Percentiles rank a stretch among this genome's conserved stretches.
Evolutionary conservation across 768 basidiomycete species (phyloP).

Genomic region (Punctularia strigosozonata): DNA sequence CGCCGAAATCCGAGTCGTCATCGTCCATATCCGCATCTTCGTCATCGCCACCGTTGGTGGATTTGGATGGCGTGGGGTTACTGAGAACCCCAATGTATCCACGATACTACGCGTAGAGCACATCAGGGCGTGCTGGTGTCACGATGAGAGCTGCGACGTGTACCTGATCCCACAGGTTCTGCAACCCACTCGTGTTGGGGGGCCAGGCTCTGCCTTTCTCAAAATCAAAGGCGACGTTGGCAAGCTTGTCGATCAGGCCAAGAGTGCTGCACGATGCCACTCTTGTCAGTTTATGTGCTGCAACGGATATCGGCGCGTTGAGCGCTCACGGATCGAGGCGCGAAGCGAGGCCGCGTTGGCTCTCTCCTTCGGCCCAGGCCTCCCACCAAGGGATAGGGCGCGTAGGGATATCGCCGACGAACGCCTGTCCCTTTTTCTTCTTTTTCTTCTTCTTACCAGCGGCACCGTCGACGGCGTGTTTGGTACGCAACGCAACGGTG

Average conservation of each 20-base stretch:
- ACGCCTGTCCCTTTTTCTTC: slow-evolving; percentile 19
- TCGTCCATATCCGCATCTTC: too few relatives aligned
- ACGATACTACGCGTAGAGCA: too few relatives aligned
- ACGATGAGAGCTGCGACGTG: too few relatives aligned
- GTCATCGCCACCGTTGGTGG: too few relatives aligned
- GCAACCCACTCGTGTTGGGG: slow-evolving; percentile 16
- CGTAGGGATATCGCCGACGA: slow-evolving; percentile 11
- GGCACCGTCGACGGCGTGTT: slow-evolving; percentile 42
- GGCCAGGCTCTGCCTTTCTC: slow-evolving; percentile 28
- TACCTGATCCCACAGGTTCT: slow-evolving; percentile 58
- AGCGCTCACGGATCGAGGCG: slow-evolving; percentile 40
- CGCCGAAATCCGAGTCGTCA: too few relatives aligned
- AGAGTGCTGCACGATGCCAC: too few relatives aligned
- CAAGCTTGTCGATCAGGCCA: too few relatives aligned
- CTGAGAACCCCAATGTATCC: too few relatives aligned
- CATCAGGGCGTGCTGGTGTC: too few relatives aligned
- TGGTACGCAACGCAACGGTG: slow-evolving; percentile 41
- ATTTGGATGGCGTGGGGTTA: too few relatives aligned
- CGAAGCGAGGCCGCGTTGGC: slow-evolving; percentile 25
- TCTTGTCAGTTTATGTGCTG: too few relatives aligned
- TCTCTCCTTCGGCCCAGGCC: slow-evolving; percentile 57
- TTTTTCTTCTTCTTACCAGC: slow-evolving; percentile 46
- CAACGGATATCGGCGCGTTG: too few relatives aligned
- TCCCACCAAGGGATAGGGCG: slow-evolving; percentile 52
- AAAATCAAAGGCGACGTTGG: slow-evolving; percentile 53